Base-by-base conservation (phyloP, 2,329 filamentous ascomycete genomes). In the Cucurbitaria berberidis region DNA sequence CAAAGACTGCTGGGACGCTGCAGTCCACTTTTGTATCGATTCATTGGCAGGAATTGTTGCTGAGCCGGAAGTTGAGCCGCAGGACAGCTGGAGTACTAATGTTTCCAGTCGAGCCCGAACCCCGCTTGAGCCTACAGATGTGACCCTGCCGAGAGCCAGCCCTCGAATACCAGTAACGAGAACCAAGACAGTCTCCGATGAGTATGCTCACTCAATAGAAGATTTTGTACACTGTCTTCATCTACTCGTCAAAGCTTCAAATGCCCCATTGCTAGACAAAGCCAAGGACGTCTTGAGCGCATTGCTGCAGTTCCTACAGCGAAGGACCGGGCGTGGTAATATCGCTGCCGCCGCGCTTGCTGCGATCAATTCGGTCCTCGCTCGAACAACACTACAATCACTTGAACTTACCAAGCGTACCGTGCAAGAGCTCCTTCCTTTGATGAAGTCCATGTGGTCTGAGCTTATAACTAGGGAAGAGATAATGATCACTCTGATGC, bases 371-470 rank as follows among this genome's bases (percentile, higher is more conserved):
- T 78, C 81, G 44, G 74, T 96, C 5, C 78, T 96, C 43, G 78
- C 82, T 34, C 83, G 82, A 51, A 84, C 85, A 2, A 82, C 89
- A 50, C 85, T 87, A 41, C 89, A 96, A 66, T 84, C 90, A 55
- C 81, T 87, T 13, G 73, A 79, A 0, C 79, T 91, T 46, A 84
- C 88, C 3, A 83, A 83, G 59, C 80, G 78, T 29, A 77, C 88
- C 32, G 81, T 89, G 15, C 77, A 80, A 48, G 81, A 84, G 6
- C 71, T 93, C 7, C 69, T 96, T 21, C 89, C 90, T 1, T 74
- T 93, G 39, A 85, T 96, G 59, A 85, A 84, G 49, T 82, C 85
- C 44, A 86, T 91, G 77, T 99, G 93, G 93, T 81, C 86, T 35
- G 69, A 73, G 29, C 45, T 47, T 59, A 82, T 84, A 13, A 62